Evolutionary conservation across 176 grass and related monocot species (phyloP).

Genomic region (Aegilops speltoides): DNA sequence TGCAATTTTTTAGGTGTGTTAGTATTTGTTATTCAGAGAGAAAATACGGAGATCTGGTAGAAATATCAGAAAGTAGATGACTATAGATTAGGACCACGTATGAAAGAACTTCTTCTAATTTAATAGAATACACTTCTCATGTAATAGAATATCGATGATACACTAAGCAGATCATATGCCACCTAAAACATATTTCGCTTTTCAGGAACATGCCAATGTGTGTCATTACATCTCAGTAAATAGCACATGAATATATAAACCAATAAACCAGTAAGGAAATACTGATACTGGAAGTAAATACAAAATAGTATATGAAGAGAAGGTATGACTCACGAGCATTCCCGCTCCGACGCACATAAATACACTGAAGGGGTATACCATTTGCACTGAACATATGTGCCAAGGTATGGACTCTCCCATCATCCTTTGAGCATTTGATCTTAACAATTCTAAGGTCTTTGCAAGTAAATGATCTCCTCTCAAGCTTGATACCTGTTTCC

Average conservation of each 20-base stretch:
- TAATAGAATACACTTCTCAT: background rate
- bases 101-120: background rate
- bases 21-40: no score
- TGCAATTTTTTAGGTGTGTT: no score
- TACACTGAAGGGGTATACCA: background rate
- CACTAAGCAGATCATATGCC: background rate
- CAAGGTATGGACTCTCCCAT: background rate
- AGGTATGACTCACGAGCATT: background rate
- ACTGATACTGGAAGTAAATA: background rate
- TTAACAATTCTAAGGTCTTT: conserved; percentile 16
- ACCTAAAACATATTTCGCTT: background rate
- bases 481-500: background rate
- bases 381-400: conserved; percentile 17
- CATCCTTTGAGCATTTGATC: conserved; percentile 26
- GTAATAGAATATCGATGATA: background rate
- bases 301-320: background rate
- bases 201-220: background rate
- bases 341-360: conserved; percentile 7
- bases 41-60: conserved; percentile 10
- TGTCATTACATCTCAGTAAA: background rate
- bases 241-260: background rate
- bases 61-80: background rate
- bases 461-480: conserved; percentile 15
- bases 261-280: background rate
- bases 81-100: background rate